These are phyloP conservation scores for Salix arbutifolia DNA, from an alignment of 345 rosid genomes.

Conservation along the genomic window DNA sequence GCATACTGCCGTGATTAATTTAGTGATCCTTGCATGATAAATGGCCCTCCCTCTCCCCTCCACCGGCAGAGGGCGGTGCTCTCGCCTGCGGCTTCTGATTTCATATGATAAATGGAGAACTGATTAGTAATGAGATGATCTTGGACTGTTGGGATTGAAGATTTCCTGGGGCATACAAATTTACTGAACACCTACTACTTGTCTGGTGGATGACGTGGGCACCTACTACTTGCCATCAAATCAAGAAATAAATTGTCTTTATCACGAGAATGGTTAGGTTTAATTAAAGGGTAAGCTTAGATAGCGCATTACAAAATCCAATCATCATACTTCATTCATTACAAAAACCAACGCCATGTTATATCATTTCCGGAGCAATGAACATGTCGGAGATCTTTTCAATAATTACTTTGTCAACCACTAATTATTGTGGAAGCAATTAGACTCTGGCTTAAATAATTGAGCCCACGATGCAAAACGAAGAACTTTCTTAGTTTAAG, in stretches of 20 bases:
- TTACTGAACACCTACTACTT: neutral
- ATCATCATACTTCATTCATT: neutral
- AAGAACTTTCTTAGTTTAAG: too few relatives aligned
- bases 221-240: neutral
- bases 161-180: neutral
- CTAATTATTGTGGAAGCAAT: constrained; percentile 2
- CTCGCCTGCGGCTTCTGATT: neutral
- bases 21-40: neutral
- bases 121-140: neutral
- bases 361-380: neutral
- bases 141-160: neutral
- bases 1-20: too few relatives aligned
- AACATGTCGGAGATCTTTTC: neutral
- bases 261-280: neutral
- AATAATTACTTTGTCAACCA: neutral
- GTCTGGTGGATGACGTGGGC: neutral
- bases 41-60: neutral
- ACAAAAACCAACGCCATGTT: neutral
- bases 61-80: neutral
- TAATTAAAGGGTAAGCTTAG: neutral
- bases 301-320: neutral
- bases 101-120: too few relatives aligned
- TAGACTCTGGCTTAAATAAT: neutral
- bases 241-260: neutral
- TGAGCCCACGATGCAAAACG: neutral